phyloP scores from a whole-genome alignment of 805 yeast genomes.

The Kurtzmaniella fragi region DNA sequence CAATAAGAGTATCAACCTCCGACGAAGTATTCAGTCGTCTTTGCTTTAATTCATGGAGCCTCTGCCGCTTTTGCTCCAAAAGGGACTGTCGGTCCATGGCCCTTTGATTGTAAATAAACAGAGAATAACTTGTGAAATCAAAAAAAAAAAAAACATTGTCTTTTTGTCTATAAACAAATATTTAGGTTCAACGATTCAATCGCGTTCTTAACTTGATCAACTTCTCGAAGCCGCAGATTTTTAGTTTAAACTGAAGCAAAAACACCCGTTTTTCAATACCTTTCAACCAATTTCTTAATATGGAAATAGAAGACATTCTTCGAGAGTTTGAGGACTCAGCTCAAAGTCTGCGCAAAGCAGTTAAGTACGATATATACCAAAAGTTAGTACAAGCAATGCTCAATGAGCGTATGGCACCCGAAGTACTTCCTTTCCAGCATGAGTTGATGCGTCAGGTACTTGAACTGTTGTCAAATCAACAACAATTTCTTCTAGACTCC shows the following conservation, averaged over 20 bases:
- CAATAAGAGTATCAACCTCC: conserved; percentile 12
- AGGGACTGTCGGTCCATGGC: conserved; percentile 32
- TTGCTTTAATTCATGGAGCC: conserved; percentile 22
- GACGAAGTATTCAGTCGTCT: conserved; percentile 8
- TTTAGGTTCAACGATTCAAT: too few relatives aligned
- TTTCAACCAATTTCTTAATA: conserved; percentile 1
- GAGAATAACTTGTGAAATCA: too few relatives aligned
- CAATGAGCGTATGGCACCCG: conserved; percentile 83
- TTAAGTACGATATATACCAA: conserved; percentile 32
- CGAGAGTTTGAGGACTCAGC: conserved; percentile 50
- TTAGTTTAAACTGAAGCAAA: too few relatives aligned
- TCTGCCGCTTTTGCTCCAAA: conserved; percentile 35
- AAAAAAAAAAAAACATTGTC: not conserved
- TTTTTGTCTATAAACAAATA: too few relatives aligned
- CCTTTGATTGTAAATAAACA: too few relatives aligned
- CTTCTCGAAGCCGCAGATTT: too few relatives aligned
- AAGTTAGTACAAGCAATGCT: conserved; percentile 65
- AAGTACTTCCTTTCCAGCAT: conserved; percentile 69
- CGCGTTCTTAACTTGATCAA: too few relatives aligned
- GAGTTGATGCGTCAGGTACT: conserved; percentile 55
- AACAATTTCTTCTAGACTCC: conserved; percentile 71
- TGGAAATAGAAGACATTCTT: conserved; percentile 65
- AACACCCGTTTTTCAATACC: not conserved
- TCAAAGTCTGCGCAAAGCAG: conserved; percentile 8
- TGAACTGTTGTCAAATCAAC: conserved; percentile 57